These are phyloP conservation scores for Hypomyces perniciosus DNA, from an alignment of 2,329 filamentous ascomycete species.

Conservation along the genomic window DNA sequence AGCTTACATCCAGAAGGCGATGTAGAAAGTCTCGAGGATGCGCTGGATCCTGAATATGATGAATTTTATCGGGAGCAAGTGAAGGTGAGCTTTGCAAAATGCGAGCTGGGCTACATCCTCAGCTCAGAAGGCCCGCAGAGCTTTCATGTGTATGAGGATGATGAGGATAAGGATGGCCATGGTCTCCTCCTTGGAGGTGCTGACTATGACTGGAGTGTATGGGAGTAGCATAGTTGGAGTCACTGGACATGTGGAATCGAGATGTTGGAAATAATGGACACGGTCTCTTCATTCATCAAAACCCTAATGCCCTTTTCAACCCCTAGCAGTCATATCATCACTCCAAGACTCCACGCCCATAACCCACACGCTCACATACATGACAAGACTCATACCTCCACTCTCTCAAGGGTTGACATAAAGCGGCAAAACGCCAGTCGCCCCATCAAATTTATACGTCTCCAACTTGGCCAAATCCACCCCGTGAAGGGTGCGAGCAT, in stretches of 20 bases:
- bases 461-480: slow-evolving; percentile 28
- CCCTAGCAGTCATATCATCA: no score
- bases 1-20: slow-evolving; percentile 48
- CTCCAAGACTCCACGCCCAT: neutral
- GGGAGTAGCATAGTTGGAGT: neutral
- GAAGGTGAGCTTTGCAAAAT: slow-evolving; percentile 46
- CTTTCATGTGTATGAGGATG: neutral
- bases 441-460: slow-evolving; percentile 21
- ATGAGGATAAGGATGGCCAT: neutral
- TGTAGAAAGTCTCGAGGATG: slow-evolving; percentile 46
- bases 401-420: slow-evolving; percentile 38
- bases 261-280: no score
- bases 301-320: no score
- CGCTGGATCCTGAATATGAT: slow-evolving; percentile 43
- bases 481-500: slow-evolving; percentile 33
- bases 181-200: neutral
- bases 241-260: no score
- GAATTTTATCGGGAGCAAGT: slow-evolving; percentile 42
- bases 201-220: slow-evolving; percentile 5
- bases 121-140: slow-evolving; percentile 48
- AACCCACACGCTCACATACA: neutral
- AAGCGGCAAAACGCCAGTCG: slow-evolving; percentile 19
- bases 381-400: neutral
- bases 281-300: no score
- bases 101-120: slow-evolving; percentile 47